A percentile compares a stretch with the other conserved stretches of the same genome.
phyloP scores from a whole-genome alignment of 148 eudicot species.

The Suaeda aralocaspica region DNA sequence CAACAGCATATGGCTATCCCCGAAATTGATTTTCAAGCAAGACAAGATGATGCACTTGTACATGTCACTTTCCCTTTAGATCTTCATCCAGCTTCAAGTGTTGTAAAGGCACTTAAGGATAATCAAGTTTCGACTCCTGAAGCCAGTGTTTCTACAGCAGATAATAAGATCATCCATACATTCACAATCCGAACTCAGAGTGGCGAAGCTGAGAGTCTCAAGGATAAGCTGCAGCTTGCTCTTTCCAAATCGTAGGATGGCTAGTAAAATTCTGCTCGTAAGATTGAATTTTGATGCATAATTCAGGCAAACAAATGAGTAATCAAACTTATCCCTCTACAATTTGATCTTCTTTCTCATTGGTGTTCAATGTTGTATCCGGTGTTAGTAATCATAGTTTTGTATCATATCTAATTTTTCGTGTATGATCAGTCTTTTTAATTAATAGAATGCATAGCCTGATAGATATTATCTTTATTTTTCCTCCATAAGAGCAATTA shows the following conservation, averaged over 20 bases:
- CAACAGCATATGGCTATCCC: constrained; percentile 35
- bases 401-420: constrained; percentile 1
- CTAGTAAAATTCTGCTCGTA: background rate
- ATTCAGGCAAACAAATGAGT: background rate
- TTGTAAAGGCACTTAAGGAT: constrained; percentile 57
- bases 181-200: constrained; percentile 57
- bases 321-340: background rate
- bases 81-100: constrained; percentile 63
- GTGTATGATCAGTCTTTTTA: background rate
- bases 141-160: constrained; percentile 46
- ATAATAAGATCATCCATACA: constrained; percentile 79
- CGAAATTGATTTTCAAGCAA: constrained; percentile 56
- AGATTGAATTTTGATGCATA: background rate
- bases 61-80: constrained; percentile 67
- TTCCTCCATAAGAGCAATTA: too few relatives aligned
- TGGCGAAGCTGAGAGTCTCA: constrained; percentile 56
- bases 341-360: background rate
- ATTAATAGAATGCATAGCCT: background rate
- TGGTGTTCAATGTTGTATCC: background rate
- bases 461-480: background rate
- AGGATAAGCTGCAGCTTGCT: constrained; percentile 59
- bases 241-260: constrained; percentile 39
- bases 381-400: background rate
- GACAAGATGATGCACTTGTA: constrained; percentile 62
- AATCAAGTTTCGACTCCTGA: constrained; percentile 54